Base-by-base conservation (phyloP, 164 flowering plant species). In the Kingdonia uniflora region DNA sequence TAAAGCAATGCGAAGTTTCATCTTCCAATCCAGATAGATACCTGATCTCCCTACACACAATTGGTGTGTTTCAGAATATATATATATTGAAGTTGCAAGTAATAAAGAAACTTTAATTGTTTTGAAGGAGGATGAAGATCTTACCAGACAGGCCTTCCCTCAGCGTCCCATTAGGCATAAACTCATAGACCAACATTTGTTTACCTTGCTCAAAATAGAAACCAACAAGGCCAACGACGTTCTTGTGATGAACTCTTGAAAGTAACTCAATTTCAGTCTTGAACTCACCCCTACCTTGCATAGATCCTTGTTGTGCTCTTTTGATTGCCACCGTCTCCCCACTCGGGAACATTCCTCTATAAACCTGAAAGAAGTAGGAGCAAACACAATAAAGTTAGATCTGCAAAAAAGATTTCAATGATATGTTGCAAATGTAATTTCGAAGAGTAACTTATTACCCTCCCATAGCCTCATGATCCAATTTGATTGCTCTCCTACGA, bases 381-480 rank as follows among this genome's bases (percentile, higher is more conserved):
- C n/a, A 12, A 48, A n/a, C n/a, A n/a, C n/a, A 21, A 11, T 51
- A 29, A 29, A 8, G 35, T 29, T 29, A 29, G 35, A 8, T 29
- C 35, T 29, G 35, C 35, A 29, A 29, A 8, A 29, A 29, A 3
- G 4, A 29, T 8, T 29, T 29, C 4, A 8, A 24, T 10, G 33
- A 19, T 3, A 3, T 29, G 4, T 35, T 16, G 10, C 7, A 14
- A 20, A 12, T 17, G 10, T 2, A 0, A 4, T 17, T 21, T 20
- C 37, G 5, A 16, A 38, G 35, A 43, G 16, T 10, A 25, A 35
- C 39, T 53, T 13, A 14, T 56, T 25, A 84, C 91, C 83, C 81
- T 84, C 26, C 91, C 91, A 61, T 81, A 84, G 33, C 91, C 91
- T 43, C 90, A 86, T 14, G 74, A 78, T 7, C 90, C 90, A 59